phyloP scores from a whole-genome alignment of 2,329 filamentous ascomycete species.

The Fusarium pseudocircinatum region DNA sequence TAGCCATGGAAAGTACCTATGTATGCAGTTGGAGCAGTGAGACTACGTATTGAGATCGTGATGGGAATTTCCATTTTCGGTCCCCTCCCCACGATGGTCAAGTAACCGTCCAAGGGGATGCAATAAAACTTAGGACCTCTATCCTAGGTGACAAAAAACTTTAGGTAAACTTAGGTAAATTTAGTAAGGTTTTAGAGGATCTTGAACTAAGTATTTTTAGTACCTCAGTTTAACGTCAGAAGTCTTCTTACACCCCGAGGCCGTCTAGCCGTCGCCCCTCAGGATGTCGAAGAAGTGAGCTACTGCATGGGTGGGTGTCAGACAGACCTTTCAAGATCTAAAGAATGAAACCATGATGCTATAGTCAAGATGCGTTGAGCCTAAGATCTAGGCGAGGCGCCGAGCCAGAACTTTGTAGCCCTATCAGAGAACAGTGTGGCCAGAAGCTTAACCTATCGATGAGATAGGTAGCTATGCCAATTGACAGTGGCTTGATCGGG shows the following conservation, averaged over 20 bases:
- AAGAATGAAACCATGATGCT: background rate
- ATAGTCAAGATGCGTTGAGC: background rate
- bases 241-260: too few species aligned
- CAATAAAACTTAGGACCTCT: too few species aligned
- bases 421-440: slow-evolving; percentile 13
- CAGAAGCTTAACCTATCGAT: background rate
- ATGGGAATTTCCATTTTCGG: background rate
- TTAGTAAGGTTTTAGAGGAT: too few species aligned
- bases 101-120: too few species aligned
- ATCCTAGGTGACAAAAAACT: too few species aligned
- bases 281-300: background rate
- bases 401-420: slow-evolving; percentile 5
- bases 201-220: too few species aligned
- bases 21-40: background rate
- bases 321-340: background rate
- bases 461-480: background rate
- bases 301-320: background rate
- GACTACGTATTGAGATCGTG: background rate
- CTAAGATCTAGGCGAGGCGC: background rate
- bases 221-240: too few species aligned
- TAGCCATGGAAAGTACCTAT: background rate
- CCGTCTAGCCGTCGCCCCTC: background rate
- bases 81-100: background rate
- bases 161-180: too few species aligned
- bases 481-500: background rate